Percentiles rank a stretch among this genome's conserved stretches.
These are phyloP conservation scores for Verbascum thapsus DNA, from an alignment of 257 asterid genomes.

Conservation along the genomic window DNA sequence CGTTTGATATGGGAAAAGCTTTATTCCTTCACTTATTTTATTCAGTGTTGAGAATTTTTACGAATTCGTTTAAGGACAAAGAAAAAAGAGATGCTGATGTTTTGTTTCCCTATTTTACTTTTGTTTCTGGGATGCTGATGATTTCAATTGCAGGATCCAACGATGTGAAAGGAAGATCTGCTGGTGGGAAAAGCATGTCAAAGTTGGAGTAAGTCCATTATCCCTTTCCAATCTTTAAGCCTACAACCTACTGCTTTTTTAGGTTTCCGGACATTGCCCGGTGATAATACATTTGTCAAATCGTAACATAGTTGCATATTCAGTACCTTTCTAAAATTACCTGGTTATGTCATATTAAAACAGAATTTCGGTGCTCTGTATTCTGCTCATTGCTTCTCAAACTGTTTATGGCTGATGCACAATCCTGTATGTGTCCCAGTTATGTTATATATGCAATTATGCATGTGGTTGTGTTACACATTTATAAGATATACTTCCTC, in stretches of 20 bases:
- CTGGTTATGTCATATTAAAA: not conserved
- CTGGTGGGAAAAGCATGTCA: constrained; percentile 28
- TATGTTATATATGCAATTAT: not conserved
- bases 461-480: not conserved
- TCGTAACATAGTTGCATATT: not conserved
- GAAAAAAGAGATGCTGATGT: not conserved
- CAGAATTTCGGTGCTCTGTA: not conserved
- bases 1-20: too few relatives aligned
- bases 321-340: not conserved
- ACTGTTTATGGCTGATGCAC: not conserved
- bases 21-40: too few relatives aligned
- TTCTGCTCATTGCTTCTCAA: not conserved
- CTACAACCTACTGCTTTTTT: constrained; percentile 10
- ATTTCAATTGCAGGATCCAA: constrained; percentile 42
- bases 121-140: constrained; percentile 8
- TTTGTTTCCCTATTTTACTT: constrained; percentile 12
- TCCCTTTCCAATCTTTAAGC: not conserved
- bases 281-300: not conserved
- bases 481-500: not conserved
- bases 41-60: not conserved
- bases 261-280: not conserved
- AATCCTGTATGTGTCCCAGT: too few relatives aligned
- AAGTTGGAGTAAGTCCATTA: constrained; percentile 55
- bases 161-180: constrained; percentile 31
- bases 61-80: not conserved